A percentile compares a stretch with the other conserved stretches of the same genome.
Conservation (phyloP, 345 rosid genomes). For the Hibiscus tridactylites region DNA sequence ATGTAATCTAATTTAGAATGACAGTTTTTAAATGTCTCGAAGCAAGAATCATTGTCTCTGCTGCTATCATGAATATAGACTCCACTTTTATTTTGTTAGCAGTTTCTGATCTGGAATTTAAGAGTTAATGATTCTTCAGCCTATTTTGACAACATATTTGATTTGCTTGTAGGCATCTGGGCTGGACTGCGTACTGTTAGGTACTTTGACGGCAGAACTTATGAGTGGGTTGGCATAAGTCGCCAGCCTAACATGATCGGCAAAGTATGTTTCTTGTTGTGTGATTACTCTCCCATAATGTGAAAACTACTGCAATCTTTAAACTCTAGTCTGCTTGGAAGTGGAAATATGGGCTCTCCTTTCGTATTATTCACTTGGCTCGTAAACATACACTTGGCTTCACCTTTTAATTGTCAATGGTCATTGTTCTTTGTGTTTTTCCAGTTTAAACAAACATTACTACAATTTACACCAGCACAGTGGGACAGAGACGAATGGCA, state of each 20-base stretch:
- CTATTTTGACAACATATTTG: not conserved
- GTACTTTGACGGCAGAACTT: slow-evolving; percentile 87
- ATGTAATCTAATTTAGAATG: not conserved
- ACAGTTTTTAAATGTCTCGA: not conserved
- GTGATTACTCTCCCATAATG: not conserved
- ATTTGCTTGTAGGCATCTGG: slow-evolving; percentile 67
- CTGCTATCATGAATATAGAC: not conserved
- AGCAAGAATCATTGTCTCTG: not conserved
- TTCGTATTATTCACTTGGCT: not conserved
- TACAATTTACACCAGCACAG: slow-evolving; percentile 94
- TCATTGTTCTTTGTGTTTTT: slow-evolving; percentile 4
- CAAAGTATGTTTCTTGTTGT: slow-evolving; percentile 36
- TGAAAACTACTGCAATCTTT: not conserved
- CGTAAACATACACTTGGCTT: not conserved
- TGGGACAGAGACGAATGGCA: slow-evolving; percentile 99
- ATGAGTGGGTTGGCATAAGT: slow-evolving; percentile 98
- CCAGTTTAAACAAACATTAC: slow-evolving; percentile 81
- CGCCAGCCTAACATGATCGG: slow-evolving; percentile 84
- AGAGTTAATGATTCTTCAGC: not conserved
- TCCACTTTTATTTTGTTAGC: not conserved
- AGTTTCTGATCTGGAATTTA: not conserved
- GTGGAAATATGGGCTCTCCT: not conserved
- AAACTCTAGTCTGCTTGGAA: slow-evolving; percentile 1
- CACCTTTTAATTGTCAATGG: not conserved
- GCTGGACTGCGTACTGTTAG: slow-evolving; percentile 94